These are phyloP conservation scores for Citrus glauca DNA, from an alignment of 345 rosid species.

Conservation along the genomic window DNA sequence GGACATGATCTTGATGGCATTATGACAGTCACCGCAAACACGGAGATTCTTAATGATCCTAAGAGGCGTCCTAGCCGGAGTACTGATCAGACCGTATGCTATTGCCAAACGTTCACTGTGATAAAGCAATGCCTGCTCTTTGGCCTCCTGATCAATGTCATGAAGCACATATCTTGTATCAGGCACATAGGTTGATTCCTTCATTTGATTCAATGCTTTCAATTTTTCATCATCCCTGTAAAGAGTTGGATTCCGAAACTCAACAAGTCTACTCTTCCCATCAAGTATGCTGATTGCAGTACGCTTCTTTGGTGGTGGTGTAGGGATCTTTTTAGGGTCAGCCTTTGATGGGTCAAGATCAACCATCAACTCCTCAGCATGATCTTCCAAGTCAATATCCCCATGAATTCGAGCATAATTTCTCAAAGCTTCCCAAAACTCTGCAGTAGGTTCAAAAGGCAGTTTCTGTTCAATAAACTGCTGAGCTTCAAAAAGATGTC, in stretches of 20 bases:
- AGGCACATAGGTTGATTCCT: conserved; percentile 54
- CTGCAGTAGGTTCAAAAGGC: conserved; percentile 57
- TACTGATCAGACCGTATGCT: conserved; percentile 74
- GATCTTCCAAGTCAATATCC: conserved; percentile 68
- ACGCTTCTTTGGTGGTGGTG: conserved; percentile 52
- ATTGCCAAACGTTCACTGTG: conserved; percentile 81
- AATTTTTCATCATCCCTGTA: conserved; percentile 69
- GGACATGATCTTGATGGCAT: conserved; percentile 82
- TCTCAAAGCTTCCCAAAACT: conserved; percentile 58
- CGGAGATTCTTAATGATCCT: conserved; percentile 79
- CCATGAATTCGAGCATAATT: conserved; percentile 56
- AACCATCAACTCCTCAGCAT: conserved; percentile 48
- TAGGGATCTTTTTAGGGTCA: conserved; percentile 39
- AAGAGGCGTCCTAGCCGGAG: conserved; percentile 62
- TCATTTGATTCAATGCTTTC: conserved; percentile 45
- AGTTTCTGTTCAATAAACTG: conserved; percentile 42
- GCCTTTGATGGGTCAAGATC: conserved; percentile 61
- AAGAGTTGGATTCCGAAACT: conserved; percentile 51
- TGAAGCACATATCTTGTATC: conserved; percentile 71
- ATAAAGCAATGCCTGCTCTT: conserved; percentile 73
- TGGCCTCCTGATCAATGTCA: conserved; percentile 80
- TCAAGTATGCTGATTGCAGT: conserved; percentile 58
- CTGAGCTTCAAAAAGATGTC: conserved; percentile 57
- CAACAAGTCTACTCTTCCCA: conserved; percentile 56
- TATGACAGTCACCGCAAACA: conserved; percentile 73